Percentiles rank a stretch among this genome's conserved stretches.
phyloP scores from a whole-genome alignment of 257 asterid species.

The Petunia secreta region DNA sequence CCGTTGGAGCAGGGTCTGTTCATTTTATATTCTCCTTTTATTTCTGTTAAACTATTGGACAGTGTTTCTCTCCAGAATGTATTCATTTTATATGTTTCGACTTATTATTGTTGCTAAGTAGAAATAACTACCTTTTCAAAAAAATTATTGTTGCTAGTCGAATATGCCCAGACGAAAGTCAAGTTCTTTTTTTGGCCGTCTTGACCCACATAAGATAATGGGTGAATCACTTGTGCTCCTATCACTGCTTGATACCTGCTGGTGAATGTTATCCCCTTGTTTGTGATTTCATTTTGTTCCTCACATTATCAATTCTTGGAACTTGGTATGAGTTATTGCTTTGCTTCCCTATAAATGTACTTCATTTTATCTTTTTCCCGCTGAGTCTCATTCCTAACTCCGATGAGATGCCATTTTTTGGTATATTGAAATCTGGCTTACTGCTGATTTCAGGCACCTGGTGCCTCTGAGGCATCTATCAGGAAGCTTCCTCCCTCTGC shows the following conservation, averaged over 20 bases:
- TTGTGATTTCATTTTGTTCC: slow-evolving; percentile 3
- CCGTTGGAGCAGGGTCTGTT: slow-evolving; percentile 86
- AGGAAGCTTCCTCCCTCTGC: slow-evolving; percentile 92
- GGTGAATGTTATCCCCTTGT: background rate
- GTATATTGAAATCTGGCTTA: background rate
- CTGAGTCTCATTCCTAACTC: no score
- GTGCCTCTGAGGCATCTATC: slow-evolving; percentile 76
- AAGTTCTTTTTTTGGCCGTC: no score
- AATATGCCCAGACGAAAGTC: no score
- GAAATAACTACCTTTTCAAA: no score
- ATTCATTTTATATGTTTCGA: background rate
- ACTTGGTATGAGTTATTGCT: background rate
- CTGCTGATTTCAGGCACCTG: slow-evolving; percentile 64
- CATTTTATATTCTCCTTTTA: background rate
- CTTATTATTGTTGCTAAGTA: background rate
- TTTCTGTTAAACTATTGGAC: background rate
- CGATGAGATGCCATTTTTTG: background rate
- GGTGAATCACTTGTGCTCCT: background rate
- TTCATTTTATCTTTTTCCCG: background rate
- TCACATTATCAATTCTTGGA: background rate
- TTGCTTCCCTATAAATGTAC: no score
- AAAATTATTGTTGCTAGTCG: no score
- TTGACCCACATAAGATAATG: background rate
- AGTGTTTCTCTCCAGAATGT: background rate
- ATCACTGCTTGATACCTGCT: background rate